Percentiles rank a stretch among this genome's conserved stretches.
Evolutionary conservation across 202 grass and related monocot genomes (phyloP).

Genomic region (Zoysia matrella): DNA sequence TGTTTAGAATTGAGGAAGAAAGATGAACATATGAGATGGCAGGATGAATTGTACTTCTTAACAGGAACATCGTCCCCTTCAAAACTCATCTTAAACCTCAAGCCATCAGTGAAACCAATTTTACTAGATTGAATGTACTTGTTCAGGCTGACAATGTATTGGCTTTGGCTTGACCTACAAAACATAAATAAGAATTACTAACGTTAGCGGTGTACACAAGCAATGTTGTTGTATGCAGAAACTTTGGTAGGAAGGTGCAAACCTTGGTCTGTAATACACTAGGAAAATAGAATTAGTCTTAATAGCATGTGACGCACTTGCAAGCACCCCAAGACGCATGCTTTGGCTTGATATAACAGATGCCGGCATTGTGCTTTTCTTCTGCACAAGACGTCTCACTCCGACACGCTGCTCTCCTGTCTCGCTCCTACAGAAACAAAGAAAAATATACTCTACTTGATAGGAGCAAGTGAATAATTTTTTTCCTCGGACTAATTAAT

Average conservation of each 20-base stretch:
- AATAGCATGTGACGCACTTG: slow-evolving; percentile 89
- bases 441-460: too few relatives aligned
- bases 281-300: slow-evolving; percentile 77
- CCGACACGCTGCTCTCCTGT: slow-evolving; percentile 83
- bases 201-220: slow-evolving; percentile 37
- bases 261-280: slow-evolving; percentile 98
- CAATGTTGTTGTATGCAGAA: neutral
- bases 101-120: slow-evolving; percentile 61
- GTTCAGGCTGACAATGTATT: slow-evolving; percentile 83
- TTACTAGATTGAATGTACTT: slow-evolving; percentile 78
- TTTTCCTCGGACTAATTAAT: too few relatives aligned
- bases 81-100: slow-evolving; percentile 87
- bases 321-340: slow-evolving; percentile 39
- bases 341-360: slow-evolving; percentile 99
- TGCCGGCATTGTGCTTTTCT: slow-evolving; percentile 71
- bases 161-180: slow-evolving; percentile 59
- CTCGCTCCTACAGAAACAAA: slow-evolving; percentile 62
- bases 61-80: slow-evolving; percentile 87
- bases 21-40: slow-evolving; percentile 29
- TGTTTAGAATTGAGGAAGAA: neutral
- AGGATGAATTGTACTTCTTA: slow-evolving; percentile 60
- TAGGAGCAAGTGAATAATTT: too few relatives aligned
- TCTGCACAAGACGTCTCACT: slow-evolving; percentile 70
- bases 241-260: slow-evolving; percentile 33
- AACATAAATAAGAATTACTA: slow-evolving; percentile 15